These are phyloP conservation scores for Carpinus viminea DNA, from an alignment of 306 rosid genomes.

Conservation along the genomic window DNA sequence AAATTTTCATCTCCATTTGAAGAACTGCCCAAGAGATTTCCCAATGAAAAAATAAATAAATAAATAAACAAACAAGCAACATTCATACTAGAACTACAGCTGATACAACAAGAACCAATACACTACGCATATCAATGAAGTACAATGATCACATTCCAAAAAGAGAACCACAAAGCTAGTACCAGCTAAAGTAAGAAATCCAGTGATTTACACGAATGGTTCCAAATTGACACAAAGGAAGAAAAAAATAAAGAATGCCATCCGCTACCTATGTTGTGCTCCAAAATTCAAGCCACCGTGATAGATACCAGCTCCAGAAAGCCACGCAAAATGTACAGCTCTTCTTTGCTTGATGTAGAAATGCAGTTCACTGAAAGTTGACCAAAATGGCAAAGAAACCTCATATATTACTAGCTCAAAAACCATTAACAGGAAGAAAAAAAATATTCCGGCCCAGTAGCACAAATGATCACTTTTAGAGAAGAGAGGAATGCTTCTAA, in stretches of 20 bases:
- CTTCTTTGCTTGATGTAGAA: constrained; percentile 94
- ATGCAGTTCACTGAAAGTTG: constrained; percentile 78
- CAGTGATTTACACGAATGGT: constrained; percentile 1
- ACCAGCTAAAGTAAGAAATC: constrained; percentile 11
- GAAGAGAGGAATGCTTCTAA: neutral
- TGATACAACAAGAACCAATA: constrained; percentile 19
- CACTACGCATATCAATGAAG: constrained; percentile 25
- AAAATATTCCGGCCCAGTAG: constrained; percentile 1
- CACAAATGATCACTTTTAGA: neutral
- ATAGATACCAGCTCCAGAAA: constrained; percentile 98
- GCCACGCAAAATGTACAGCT: constrained; percentile 98
- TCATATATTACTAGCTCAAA: constrained; percentile 16
- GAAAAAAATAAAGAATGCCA: constrained; percentile 8
- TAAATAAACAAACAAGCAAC: neutral
- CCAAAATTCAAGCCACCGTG: constrained; percentile 94
- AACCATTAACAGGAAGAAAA: neutral
- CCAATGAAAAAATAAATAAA: constrained; percentile 15
- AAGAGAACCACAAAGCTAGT: neutral
- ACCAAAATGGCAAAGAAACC: constrained; percentile 23
- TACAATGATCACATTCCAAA: constrained; percentile 29
- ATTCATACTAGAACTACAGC: neutral
- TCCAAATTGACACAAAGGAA: constrained; percentile 9
- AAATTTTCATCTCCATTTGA: constrained; percentile 85
- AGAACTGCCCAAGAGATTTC: constrained; percentile 47
- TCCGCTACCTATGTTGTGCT: constrained; percentile 69